Base-by-base conservation (phyloP, 805 yeast species). In the Hanseniaspora nectarophila region DNA sequence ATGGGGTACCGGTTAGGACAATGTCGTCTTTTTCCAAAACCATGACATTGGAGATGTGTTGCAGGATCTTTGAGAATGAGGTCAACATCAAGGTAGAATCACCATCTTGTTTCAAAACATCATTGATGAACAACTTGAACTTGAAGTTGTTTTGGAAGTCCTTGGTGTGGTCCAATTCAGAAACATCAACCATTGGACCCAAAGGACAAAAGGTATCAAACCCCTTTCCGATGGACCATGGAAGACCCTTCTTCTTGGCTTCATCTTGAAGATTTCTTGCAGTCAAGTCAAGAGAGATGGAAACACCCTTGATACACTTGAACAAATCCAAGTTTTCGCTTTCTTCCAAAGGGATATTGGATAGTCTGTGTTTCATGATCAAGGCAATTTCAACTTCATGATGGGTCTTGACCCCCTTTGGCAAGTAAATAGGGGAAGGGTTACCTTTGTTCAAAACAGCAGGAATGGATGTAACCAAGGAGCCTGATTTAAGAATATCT, bases 221-320 rank as follows among this genome's bases (percentile, higher is more conserved):
- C 0, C 98, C 98, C 64, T 92, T 92, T 33, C 92, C 95, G 57
- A 88, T 86, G 4, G 90, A 69, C 99, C 99, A 92, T 4, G 99
- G 98, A 50, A 90, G 73, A 1, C 97, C 97, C 66, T 86, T 87
- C 68, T 75, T 76, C 68, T 92, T 92, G 34, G 96, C 96, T 61
- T 81, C 95, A 61, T 84, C 89, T 68, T 92, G 99, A 29, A 92
- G 94, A 61, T 89, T 87, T 65, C 99, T 77, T 0, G 95, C 97
- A 7, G 98, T 92, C 75, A 92, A 73, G 65, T 92, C 99, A 45
- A 92, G 76, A 0, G 97, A 89, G 56, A 92, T 71, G 1, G 94
- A 85, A 61, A 89, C 87, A 12, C 97, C 97, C 4, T 76, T 83
- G 58, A 92, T 85, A 13, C 86, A 73, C 49, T 84, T 85, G 47